Percentiles rank a stretch among this genome's conserved stretches.
Evolutionary conservation across 2,329 filamentous ascomycete species (phyloP).

Genomic region (Epichloe scottii): DNA sequence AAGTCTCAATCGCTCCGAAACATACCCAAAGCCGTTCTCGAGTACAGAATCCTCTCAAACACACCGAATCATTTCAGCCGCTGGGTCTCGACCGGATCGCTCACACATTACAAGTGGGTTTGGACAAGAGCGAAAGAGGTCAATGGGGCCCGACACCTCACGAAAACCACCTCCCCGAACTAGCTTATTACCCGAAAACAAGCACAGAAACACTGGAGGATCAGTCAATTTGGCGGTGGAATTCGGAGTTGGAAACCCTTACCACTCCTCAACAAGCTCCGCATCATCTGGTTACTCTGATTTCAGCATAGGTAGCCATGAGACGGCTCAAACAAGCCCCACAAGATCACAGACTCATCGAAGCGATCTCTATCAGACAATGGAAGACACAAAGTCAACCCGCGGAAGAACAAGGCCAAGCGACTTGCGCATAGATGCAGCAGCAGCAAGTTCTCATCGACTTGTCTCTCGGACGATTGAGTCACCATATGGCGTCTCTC

Average conservation of each 20-base stretch:
- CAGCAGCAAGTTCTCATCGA: constrained; percentile 14
- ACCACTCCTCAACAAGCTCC: constrained; percentile 52
- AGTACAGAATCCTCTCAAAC: constrained; percentile 23
- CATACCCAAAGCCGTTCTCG: constrained; percentile 34
- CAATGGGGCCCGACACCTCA: constrained; percentile 36
- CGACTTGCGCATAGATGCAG: constrained; percentile 22
- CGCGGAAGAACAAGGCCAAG: constrained; percentile 24
- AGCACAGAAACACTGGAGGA: constrained; percentile 21
- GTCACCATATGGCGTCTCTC: constrained; percentile 17
- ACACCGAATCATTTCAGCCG: constrained; percentile 32
- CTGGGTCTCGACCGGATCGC: constrained; percentile 29
- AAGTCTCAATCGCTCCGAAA: constrained; percentile 34
- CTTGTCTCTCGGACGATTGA: constrained; percentile 14
- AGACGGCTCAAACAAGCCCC: constrained; percentile 45
- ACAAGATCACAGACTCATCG: constrained; percentile 20
- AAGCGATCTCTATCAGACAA: constrained; percentile 37
- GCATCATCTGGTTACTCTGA: constrained; percentile 52
- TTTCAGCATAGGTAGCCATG: constrained; percentile 42
- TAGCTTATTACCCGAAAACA: constrained; percentile 30
- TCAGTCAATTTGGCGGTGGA: constrained; percentile 46
- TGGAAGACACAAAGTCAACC: constrained; percentile 42
- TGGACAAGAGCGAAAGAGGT: constrained; percentile 24
- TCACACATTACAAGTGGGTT: constrained; percentile 15
- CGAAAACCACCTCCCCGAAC: constrained; percentile 40
- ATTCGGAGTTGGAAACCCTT: constrained; percentile 49